A percentile compares a stretch with the other conserved stretches of the same genome.
phyloP scores from a whole-genome alignment of 1,284 basidiomycete genomes.

The Puccinia triticina region DNA sequence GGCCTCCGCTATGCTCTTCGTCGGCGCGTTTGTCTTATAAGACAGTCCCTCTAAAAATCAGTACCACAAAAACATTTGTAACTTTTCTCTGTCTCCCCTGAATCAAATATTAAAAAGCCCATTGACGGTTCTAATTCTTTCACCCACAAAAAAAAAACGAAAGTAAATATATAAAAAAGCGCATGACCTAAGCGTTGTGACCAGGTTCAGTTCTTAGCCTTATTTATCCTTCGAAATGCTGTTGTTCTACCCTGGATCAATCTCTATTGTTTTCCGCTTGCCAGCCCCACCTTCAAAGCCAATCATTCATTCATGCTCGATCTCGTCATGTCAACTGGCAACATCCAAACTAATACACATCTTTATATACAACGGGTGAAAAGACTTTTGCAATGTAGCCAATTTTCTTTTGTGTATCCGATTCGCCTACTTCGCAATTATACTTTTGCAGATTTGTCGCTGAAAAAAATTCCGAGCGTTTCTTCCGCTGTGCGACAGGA shows the following conservation, averaged over 20 bases:
- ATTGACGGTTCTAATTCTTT: not conserved
- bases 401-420: not conserved
- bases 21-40: conserved; percentile 17
- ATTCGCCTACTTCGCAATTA: not conserved
- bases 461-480: too few relatives aligned
- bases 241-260: not conserved
- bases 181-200: not conserved
- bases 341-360: too few relatives aligned
- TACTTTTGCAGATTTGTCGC: not conserved
- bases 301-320: not conserved
- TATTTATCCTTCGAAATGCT: not conserved
- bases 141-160: not conserved
- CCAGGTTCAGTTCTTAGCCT: not conserved
- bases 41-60: not conserved
- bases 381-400: not conserved
- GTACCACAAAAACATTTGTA: not conserved
- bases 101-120: not conserved
- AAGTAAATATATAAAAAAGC: not conserved
- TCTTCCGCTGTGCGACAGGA: too few relatives aligned
- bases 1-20: not conserved
- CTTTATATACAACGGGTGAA: not conserved
- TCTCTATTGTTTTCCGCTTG: not conserved
- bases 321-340: not conserved
- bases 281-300: not conserved
- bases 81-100: not conserved